phyloP scores from a whole-genome alignment of 192 early-diverging fungal genomes.

The Gamsiella multidivaricata region DNA sequence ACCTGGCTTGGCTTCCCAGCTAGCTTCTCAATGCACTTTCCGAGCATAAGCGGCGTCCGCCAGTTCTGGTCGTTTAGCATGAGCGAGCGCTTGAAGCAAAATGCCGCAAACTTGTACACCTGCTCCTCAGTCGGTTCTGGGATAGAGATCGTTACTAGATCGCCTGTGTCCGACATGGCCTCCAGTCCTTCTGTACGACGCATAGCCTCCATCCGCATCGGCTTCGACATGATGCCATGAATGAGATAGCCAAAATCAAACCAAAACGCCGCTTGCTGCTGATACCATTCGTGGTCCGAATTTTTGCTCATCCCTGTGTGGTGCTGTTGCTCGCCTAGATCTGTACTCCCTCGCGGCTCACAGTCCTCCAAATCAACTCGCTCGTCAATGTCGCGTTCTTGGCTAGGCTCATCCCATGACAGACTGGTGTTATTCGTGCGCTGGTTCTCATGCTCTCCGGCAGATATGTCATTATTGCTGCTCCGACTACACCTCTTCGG shows the following conservation, averaged over 20 bases:
- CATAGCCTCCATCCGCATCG: conserved; percentile 66
- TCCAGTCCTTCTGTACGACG: conserved; percentile 11
- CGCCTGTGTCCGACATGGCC: conserved; percentile 29
- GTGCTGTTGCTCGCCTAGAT: conserved; percentile 1
- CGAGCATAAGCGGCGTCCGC: conserved; percentile 58
- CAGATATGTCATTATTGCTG: background rate
- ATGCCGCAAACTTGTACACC: conserved; percentile 57
- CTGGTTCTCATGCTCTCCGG: background rate
- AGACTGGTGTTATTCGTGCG: background rate
- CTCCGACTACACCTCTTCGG: conserved; percentile 14
- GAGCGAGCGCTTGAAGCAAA: conserved; percentile 54
- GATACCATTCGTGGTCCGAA: conserved; percentile 32
- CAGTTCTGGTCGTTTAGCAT: conserved; percentile 36
- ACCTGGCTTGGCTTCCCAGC: conserved; percentile 56
- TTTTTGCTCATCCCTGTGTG: background rate
- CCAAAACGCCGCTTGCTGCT: conserved; percentile 54
- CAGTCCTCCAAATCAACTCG: conserved; percentile 4
- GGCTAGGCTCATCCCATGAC: conserved; percentile 6
- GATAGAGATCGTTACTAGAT: conserved; percentile 3
- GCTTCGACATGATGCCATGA: conserved; percentile 60
- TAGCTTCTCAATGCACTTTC: conserved; percentile 65
- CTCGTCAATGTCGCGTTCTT: background rate
- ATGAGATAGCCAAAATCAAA: conserved; percentile 62
- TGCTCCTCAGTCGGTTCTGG: conserved; percentile 41
- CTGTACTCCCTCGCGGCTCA: background rate